These are phyloP conservation scores for Diplodia mutila DNA, from an alignment of 2,329 filamentous ascomycete species.

Conservation along the genomic window DNA sequence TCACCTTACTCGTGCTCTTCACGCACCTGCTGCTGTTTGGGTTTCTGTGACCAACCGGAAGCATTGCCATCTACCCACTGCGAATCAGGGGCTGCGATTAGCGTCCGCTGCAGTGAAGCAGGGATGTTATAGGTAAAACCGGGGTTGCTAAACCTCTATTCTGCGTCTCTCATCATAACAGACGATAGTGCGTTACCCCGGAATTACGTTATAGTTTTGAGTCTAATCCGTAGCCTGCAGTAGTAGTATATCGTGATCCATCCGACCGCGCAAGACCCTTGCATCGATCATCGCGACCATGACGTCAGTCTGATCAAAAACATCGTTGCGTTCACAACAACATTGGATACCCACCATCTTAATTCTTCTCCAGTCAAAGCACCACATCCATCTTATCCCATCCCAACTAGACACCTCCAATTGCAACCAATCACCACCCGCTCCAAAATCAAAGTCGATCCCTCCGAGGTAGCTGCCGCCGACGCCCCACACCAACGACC, in stretches of 20 bases:
- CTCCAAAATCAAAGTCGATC: neutral
- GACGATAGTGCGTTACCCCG: no score
- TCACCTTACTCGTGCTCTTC: neutral
- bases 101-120: neutral
- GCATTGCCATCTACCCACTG: neutral
- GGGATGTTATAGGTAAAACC: neutral
- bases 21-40: neutral
- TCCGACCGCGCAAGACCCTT: no score
- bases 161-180: no score
- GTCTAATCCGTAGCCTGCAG: no score
- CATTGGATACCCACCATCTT: neutral
- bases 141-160: no score
- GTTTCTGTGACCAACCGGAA: neutral
- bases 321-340: no score
- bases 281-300: slow-evolving; percentile 6
- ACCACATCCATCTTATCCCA: no score
- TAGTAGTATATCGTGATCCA: no score
- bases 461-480: no score
- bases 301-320: neutral
- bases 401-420: neutral
- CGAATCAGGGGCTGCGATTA: neutral
- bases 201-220: no score
- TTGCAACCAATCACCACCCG: neutral
- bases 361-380: no score
- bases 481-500: no score